These are phyloP conservation scores for Cladophialophora psammophila DNA, from an alignment of 2,329 filamentous ascomycete species.

Conservation along the genomic window DNA sequence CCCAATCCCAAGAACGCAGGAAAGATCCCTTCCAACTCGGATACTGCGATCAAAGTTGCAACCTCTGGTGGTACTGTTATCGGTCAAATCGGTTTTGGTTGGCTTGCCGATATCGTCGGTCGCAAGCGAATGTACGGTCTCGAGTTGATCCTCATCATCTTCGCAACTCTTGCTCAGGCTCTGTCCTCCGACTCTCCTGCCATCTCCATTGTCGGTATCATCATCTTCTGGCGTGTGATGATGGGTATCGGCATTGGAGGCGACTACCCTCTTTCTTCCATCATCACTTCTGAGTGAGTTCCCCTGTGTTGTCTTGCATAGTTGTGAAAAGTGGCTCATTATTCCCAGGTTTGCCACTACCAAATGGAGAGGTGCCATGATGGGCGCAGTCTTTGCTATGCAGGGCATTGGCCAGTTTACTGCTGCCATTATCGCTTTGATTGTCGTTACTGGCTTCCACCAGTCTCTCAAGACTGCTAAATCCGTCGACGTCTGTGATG, in stretches of 20 bases:
- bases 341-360: conserved; percentile 73
- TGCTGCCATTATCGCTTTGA: conserved; percentile 77
- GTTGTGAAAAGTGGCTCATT: not conserved
- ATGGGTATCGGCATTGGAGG: conserved; percentile 83
- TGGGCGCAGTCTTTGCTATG: conserved; percentile 86
- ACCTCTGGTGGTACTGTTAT: conserved; percentile 84
- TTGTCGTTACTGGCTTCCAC: conserved; percentile 76
- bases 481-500: conserved; percentile 64
- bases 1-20: conserved; percentile 44
- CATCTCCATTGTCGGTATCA: conserved; percentile 60
- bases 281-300: conserved; percentile 78
- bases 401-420: conserved; percentile 82
- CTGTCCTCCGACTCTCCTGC: conserved; percentile 69
- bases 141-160: conserved; percentile 81
- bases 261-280: conserved; percentile 81
- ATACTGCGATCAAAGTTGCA: conserved; percentile 84
- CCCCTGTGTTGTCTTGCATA: conserved; percentile 13
- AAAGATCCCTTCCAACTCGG: conserved; percentile 69
- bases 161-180: conserved; percentile 76
- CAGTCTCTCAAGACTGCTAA: conserved; percentile 63
- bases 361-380: conserved; percentile 86
- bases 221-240: conserved; percentile 83
- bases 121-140: conserved; percentile 86
- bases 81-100: conserved; percentile 81
- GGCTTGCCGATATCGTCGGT: conserved; percentile 77